Conservation (phyloP, 78 protist genomes). For the Dictyostelium intermedium region DNA sequence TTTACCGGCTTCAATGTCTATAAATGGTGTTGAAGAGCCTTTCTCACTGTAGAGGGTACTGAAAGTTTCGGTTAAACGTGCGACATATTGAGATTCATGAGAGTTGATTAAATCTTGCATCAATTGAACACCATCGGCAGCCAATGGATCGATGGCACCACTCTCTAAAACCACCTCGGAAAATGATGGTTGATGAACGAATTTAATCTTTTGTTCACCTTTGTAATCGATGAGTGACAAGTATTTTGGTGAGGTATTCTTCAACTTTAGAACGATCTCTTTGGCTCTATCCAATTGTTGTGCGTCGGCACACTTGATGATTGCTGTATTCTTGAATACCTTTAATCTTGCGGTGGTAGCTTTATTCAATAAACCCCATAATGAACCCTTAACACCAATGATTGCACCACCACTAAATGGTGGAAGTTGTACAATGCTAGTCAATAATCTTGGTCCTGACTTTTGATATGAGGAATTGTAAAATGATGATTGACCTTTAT, state of each 20-base stretch:
- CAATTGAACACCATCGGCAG: not conserved
- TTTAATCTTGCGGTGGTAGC: constrained; percentile 72
- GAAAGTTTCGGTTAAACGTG: constrained; percentile 40
- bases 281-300: constrained; percentile 78
- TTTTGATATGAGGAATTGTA: constrained; percentile 28
- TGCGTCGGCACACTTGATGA: constrained; percentile 70
- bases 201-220: constrained; percentile 70
- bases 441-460: constrained; percentile 21
- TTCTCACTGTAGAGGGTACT: constrained; percentile 18
- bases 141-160: not conserved
- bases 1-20: constrained; percentile 63
- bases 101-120: constrained; percentile 5
- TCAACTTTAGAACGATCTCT: constrained; percentile 68
- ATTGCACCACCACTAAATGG: constrained; percentile 70
- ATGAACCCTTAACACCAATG: constrained; percentile 76
- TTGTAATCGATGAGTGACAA: constrained; percentile 64
- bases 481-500: constrained; percentile 4
- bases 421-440: constrained; percentile 23
- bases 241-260: constrained; percentile 67
- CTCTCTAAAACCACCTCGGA: constrained; percentile 41
- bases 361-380: constrained; percentile 72
- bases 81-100: constrained; percentile 48
- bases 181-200: constrained; percentile 56
- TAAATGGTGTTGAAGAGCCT: constrained; percentile 13
- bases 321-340: constrained; percentile 25